A percentile compares a stretch with the other conserved stretches of the same genome.
Conservation (phyloP, 83 land plant species). For the Diphasiastrum complanatum region DNA sequence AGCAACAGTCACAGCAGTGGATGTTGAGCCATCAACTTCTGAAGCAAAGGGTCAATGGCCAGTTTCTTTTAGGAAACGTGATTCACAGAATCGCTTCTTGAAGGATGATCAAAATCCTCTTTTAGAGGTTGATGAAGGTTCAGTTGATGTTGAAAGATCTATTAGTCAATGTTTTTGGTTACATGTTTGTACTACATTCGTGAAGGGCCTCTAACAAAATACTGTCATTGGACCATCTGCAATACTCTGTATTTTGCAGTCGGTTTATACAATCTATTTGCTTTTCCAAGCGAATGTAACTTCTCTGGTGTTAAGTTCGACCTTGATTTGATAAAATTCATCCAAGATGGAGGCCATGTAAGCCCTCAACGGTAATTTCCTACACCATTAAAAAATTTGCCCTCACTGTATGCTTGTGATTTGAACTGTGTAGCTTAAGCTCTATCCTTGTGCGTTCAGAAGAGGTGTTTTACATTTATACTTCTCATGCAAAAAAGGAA, state of each 20-base stretch:
- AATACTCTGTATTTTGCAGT: conserved; percentile 38
- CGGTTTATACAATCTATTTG: conserved; percentile 55
- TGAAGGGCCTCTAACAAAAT: too few species aligned
- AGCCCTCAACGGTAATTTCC: conserved; percentile 16
- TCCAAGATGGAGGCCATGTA: conserved; percentile 48
- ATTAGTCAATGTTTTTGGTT: too few species aligned
- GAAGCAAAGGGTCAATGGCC: background rate
- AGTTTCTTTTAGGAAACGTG: background rate
- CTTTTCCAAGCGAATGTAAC: conserved; percentile 92
- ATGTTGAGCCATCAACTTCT: conserved; percentile 37
- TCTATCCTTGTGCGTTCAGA: too few species aligned
- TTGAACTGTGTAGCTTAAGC: background rate
- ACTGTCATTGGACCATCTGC: too few species aligned
- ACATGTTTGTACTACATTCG: too few species aligned
- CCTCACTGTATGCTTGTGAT: background rate
- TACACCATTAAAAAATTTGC: background rate
- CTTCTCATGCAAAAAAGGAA: conserved; percentile 10
- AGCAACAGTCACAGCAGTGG: conserved; percentile 62
- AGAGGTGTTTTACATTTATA: too few species aligned
- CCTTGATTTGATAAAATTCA: conserved; percentile 55
- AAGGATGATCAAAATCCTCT: background rate
- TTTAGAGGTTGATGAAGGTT: background rate
- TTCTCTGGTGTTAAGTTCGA: conserved; percentile 72
- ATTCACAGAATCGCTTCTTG: background rate
- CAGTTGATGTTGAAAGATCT: too few species aligned